phyloP scores from a whole-genome alignment of 1,284 basidiomycete genomes.

The Gomphus bonarii region DNA sequence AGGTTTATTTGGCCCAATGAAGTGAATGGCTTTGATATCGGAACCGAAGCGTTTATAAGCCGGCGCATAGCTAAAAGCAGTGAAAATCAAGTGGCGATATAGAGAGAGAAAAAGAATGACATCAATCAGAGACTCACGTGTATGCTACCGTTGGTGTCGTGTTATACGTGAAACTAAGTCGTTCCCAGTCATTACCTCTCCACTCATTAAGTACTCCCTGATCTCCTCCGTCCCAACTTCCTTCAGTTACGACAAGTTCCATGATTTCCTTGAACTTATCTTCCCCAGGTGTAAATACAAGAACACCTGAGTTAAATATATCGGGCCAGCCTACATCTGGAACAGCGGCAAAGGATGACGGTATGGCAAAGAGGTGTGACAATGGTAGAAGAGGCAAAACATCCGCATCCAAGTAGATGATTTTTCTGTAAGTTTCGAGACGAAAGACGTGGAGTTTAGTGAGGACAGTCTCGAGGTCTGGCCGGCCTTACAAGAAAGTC shows the following conservation, averaged over 20 bases:
- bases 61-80: constrained; percentile 68
- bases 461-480: constrained; percentile 83
- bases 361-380: constrained; percentile 76
- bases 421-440: constrained; percentile 75
- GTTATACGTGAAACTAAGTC: constrained; percentile 93
- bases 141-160: constrained; percentile 97
- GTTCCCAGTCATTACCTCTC: constrained; percentile 79
- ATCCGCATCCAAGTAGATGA: constrained; percentile 96
- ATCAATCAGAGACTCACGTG: constrained; percentile 50
- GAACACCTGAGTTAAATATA: constrained; percentile 95
- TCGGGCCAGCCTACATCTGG: constrained; percentile 99
- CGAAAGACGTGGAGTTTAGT: constrained; percentile 96
- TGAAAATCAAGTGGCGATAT: constrained; percentile 4
- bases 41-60: constrained; percentile 90
- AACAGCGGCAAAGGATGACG: constrained; percentile 76
- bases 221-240: constrained; percentile 95
- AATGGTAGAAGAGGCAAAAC: constrained; percentile 83
- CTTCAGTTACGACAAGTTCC: constrained; percentile 59
- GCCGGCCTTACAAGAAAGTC: constrained; percentile 55
- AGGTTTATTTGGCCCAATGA: constrained; percentile 91
- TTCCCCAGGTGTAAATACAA: constrained; percentile 77
- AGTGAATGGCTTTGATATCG: constrained; percentile 84
- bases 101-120: constrained; percentile 14
- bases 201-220: constrained; percentile 95
- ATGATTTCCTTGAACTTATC: constrained; percentile 74